Base-by-base conservation (phyloP, 768 basidiomycete species). In the Suillus sp. region DNA sequence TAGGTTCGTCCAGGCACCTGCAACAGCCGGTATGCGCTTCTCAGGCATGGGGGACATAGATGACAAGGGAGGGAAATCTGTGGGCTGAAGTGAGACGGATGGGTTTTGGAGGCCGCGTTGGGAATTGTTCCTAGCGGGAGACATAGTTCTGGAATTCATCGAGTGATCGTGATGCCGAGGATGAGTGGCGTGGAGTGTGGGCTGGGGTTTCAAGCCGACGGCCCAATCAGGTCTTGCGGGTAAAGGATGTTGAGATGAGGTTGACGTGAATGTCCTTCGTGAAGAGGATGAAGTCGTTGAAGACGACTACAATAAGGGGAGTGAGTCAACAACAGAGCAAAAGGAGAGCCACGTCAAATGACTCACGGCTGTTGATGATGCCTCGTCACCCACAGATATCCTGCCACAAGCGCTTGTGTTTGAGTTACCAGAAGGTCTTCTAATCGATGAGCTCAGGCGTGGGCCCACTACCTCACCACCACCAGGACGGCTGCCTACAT, bases 161-260 rank as follows among this genome's bases (percentile, higher is more conserved):
- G 74, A 68, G 67, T 82, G 80, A 55, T 89, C 86, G 63, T 85
- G 85, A 69, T 86, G 84, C 11, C 86, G 81, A 27, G 76, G 64
- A 32, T 78, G 78, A 1, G 82, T 76, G 35, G 82, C 53, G 66
- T 90, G 84, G 32, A 90, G 74, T 14, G 86, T 90, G 34, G 88
- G 87, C 64, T 91, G 88, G 0, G 91, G 85, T 72, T 89, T 92
- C 38, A 94, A 79, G 18, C 91, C 91, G 4, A 94, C 90, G 20
- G 93, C 92, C 93, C 93, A 95, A 72, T 95, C 93, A 45, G 93
- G 93, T 62, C 93, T 83, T 2, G 91, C 78, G 4, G 93, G 93
- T 43, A 95, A 81, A 16, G 92, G 93, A 62, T 88, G 86, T 77
- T 92, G 81, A 67, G 91, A 91, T 6, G 89, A 80, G 1, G 84